Evolutionary conservation across 768 basidiomycete species (phyloP).

Genomic region (Russula brevipes): DNA sequence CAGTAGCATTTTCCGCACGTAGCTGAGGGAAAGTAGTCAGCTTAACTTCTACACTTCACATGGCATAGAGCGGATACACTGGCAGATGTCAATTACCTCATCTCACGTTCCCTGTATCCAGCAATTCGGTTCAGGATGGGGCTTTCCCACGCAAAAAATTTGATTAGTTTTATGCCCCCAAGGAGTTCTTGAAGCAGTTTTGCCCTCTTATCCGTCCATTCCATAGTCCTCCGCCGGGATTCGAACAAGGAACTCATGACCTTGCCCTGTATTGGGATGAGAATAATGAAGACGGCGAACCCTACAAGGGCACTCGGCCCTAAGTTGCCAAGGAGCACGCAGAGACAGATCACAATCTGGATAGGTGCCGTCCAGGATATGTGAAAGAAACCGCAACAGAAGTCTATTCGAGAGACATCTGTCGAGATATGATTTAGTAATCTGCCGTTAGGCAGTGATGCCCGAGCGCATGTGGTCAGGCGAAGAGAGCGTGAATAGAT

Average conservation of each 20-base stretch:
- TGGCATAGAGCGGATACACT: neutral
- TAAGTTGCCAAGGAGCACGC: constrained; percentile 67
- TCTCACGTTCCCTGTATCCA: constrained; percentile 65
- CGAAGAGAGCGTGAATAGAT: constrained; percentile 75
- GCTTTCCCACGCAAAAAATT: constrained; percentile 84
- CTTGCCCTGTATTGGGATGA: constrained; percentile 67
- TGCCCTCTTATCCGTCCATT: constrained; percentile 86
- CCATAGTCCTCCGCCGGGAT: constrained; percentile 69
- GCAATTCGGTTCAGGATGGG: constrained; percentile 74
- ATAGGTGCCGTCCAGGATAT: constrained; percentile 75
- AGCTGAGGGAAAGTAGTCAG: constrained; percentile 33
- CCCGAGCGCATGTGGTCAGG: constrained; percentile 73
- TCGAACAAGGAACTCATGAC: constrained; percentile 71
- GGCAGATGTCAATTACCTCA: constrained; percentile 36
- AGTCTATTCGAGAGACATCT: constrained; percentile 88
- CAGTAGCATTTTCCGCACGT: constrained; percentile 61
- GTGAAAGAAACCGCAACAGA: constrained; percentile 74
- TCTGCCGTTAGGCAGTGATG: constrained; percentile 78
- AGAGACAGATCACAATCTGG: constrained; percentile 70
- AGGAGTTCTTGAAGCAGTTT: constrained; percentile 87
- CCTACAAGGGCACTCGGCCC: constrained; percentile 56
- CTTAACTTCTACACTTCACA: neutral
- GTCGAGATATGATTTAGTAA: constrained; percentile 93
- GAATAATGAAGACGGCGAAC: constrained; percentile 59
- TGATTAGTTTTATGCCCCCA: constrained; percentile 87